These are phyloP conservation scores for Aspergillus sp. DNA, from an alignment of 2,329 filamentous ascomycete genomes.

Conservation along the genomic window DNA sequence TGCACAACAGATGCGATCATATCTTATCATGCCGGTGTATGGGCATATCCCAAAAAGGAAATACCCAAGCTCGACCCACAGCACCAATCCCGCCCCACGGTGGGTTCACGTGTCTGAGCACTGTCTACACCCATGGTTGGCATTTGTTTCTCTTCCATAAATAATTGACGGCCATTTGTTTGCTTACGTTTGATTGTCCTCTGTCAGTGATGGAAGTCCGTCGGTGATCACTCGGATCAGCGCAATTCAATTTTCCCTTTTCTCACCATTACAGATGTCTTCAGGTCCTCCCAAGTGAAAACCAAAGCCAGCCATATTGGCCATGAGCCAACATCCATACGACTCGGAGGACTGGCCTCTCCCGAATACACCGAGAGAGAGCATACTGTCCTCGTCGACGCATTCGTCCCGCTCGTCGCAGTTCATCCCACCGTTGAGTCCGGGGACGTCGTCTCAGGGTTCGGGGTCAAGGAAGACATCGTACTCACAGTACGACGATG, in stretches of 20 bases:
- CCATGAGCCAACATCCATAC: constrained; percentile 14
- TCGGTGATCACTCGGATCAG: neutral
- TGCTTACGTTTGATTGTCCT: too few relatives aligned
- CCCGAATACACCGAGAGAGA: constrained; percentile 18
- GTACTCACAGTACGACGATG: constrained; percentile 25
- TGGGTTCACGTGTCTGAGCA: too few relatives aligned
- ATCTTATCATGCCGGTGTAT: too few relatives aligned
- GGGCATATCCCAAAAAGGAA: too few relatives aligned
- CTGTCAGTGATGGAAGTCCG: too few relatives aligned
- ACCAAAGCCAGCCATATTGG: neutral
- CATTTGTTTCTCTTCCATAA: too few relatives aligned
- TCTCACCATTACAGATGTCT: neutral
- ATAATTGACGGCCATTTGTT: too few relatives aligned
- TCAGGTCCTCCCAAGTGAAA: neutral
- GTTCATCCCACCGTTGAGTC: constrained; percentile 20
- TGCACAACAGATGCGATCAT: too few relatives aligned
- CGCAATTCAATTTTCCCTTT: neutral
- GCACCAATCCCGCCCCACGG: too few relatives aligned
- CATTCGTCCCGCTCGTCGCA: constrained; percentile 26
- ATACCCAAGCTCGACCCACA: too few relatives aligned
- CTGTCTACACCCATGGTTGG: too few relatives aligned
- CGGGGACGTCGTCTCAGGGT: constrained; percentile 14
- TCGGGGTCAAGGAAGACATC: constrained; percentile 26
- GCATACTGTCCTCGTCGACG: constrained; percentile 22
- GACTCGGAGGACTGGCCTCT: constrained; percentile 27